Base-by-base conservation (phyloP, 2,329 filamentous ascomycete genomes). In the Phoma sp. region DNA sequence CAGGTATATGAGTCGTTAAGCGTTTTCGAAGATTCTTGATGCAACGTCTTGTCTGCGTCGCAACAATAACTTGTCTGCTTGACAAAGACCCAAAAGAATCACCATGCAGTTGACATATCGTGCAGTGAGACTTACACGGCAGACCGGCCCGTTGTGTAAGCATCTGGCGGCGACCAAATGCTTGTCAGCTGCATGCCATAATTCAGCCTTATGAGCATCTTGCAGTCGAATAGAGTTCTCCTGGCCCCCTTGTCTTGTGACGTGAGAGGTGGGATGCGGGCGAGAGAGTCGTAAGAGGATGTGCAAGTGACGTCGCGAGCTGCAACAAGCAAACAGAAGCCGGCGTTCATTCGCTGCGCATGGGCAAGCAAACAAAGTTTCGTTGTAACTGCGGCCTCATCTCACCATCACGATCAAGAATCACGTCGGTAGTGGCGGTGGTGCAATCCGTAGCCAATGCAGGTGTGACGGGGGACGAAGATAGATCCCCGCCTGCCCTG, bases 371-470 rank as follows among this genome's bases (percentile, higher is more conserved):
- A 47, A 42, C 25, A 30, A n/a, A 25, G 10, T 47, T 30, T 39
- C 32, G 43, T 33, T 37, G 55, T 61, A 37, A 60, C 56, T 20
- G 36, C 39, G 38, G 50, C 50, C 57, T 47, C 57, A 64, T 61
- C 42, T 57, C 57, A 55, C 46, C 51, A 59, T 61, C 47, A 52
- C 25, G 54, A 28, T 20, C n/a, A 42, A 26, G 53, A 43, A 59
- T 46, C 32, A 53, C 49, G 49, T 54, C 47, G 43, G 42, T 18
- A 57, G 43, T 38, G 55, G 47, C 34, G 28, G 37, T 42, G 37
- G 39, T 42, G 37, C 38, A 42, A 42, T 37, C 5, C 10, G n/a
- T n/a, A n/a, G n/a, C n/a, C 17, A 12, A 34, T 51, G 49, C 49
- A 42, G 40, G 42, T 46, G 10, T 36, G 43, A 30, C 33, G 25